Base-by-base conservation (phyloP, 2,329 filamentous ascomycete species). In the Dactylella cylindrospora region DNA sequence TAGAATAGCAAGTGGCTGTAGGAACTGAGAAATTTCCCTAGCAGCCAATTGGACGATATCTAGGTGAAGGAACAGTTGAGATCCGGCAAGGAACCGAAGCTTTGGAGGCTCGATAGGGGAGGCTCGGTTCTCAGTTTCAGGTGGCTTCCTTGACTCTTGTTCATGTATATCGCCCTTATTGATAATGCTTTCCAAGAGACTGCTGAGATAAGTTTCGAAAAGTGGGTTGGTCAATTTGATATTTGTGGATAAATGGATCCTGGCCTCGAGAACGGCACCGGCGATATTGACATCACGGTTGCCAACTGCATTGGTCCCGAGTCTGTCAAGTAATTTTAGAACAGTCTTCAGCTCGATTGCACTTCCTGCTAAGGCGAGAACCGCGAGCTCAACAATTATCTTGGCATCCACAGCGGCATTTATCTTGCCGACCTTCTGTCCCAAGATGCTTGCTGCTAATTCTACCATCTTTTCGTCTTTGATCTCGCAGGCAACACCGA, bases 401-500 rank as follows among this genome's bases (percentile, higher is more conserved):
- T 85, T 85, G 23, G 86, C 84, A 75, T 97, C 90, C 1, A 96
- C 86, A 3, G 80, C 76, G 59, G 81, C 78, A 69, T 83, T 93
- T 51, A 96, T 83, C 73, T 93, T 91, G 62, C 86, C 84, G 55
- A 97, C 81, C 73, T 98, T 97, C 70, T 98, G 93, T n/a, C 95
- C 75, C 19, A 99, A 81, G 84, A 98, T 96, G 0, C 90, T 94
- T 68, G 96, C 86, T 2, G 90, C 91, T 46, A 98, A 77, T 3
- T 90, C 90, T 5, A 86, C 93, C 49, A 98, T 95, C 74, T 96
- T 95, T 60, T 89, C 84, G 69, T 98, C 90, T 40, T 85, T 81
- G 70, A 85, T 90, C 54, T 82, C 84, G 17, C 80, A 82, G 0
- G 93, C 89, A 71, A 98, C 88, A n/a, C 84, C 84, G 54, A 94